Base-by-base conservation (phyloP, 768 basidiomycete genomes). In the Daedaleopsis sinensis region DNA sequence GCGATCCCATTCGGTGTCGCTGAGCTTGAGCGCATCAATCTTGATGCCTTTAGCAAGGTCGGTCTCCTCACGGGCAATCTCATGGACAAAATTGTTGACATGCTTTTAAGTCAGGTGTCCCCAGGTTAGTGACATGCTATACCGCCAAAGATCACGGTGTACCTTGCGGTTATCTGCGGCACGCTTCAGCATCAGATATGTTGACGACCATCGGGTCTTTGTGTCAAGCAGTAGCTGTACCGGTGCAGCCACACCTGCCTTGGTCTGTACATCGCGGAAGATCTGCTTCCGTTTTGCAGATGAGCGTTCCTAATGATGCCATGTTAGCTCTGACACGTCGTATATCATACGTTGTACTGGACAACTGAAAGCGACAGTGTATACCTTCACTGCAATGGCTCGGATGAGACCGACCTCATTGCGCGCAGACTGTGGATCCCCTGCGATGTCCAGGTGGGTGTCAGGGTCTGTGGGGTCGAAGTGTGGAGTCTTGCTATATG, bases 141-240 rank as follows among this genome's bases (percentile, higher is more conserved):
- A n/a, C n/a, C n/a, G n/a, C n/a, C n/a, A n/a, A n/a, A n/a, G n/a
- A n/a, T n/a, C n/a, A n/a, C n/a, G n/a, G n/a, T n/a, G n/a, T n/a
- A 65, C 58, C 9, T 55, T 59, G 62, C 38, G 52, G 21, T 8
- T 42, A 44, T 4, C 44, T 13, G 4, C 35, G 43, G 70, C 68
- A 23, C 59, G 57, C 13, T 58, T 51, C 7, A 68, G 43, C 75
- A 76, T 75, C 12, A 70, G 50, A 55, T 67, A 75, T 0, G 70
- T 75, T 1, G 72, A 76, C 0, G 70, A 77, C 74, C 76, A 77
- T 10, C 67, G 56, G 1, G 74, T 68, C 3, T 59, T 62, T 68
- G 71, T 73, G 57, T 76, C 71, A 16, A 74, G 39, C 6, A 75
- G 47, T 1, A 75, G 67, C 6, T 59, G 55, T 1, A 57, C 23